Evolutionary conservation across 225 moss, liverwort and hornwort species (phyloP).

Genomic region (Takakia lepidozioides): DNA sequence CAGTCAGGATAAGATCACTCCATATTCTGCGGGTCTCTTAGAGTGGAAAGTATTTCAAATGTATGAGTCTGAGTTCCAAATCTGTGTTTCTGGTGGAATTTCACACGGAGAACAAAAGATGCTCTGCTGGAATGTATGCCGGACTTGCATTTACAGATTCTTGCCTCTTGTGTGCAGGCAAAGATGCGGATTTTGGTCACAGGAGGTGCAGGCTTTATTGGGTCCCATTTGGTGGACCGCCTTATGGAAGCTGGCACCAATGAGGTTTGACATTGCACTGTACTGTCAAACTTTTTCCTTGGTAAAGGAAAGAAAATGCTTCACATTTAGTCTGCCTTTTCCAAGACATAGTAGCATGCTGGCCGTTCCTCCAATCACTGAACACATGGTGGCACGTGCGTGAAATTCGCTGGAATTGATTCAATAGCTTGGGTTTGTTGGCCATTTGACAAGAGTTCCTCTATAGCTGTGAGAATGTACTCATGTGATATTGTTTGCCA

Average conservation of each 20-base stretch:
- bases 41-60: background rate
- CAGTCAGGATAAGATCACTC: background rate
- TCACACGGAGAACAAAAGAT: background rate
- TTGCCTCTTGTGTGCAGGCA: constrained; percentile 58
- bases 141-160: background rate
- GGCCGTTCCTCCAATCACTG: too few relatives aligned
- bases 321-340: too few relatives aligned
- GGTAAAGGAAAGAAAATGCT: too few relatives aligned
- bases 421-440: too few relatives aligned
- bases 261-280: too few relatives aligned
- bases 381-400: too few relatives aligned
- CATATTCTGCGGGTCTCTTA: background rate
- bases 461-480: too few relatives aligned
- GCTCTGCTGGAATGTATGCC: constrained; percentile 3
- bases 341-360: too few relatives aligned
- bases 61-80: background rate
- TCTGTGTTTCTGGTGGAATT: background rate
- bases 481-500: too few relatives aligned
- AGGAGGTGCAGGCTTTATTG: constrained; percentile 96
- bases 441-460: too few relatives aligned
- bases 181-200: constrained; percentile 86
- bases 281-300: background rate
- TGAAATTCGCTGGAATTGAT: too few relatives aligned
- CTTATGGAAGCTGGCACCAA: constrained; percentile 88
- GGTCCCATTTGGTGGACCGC: constrained; percentile 91